Conservation (phyloP, 2,329 filamentous ascomycete species). For the Trichoderma afroharzianum region DNA sequence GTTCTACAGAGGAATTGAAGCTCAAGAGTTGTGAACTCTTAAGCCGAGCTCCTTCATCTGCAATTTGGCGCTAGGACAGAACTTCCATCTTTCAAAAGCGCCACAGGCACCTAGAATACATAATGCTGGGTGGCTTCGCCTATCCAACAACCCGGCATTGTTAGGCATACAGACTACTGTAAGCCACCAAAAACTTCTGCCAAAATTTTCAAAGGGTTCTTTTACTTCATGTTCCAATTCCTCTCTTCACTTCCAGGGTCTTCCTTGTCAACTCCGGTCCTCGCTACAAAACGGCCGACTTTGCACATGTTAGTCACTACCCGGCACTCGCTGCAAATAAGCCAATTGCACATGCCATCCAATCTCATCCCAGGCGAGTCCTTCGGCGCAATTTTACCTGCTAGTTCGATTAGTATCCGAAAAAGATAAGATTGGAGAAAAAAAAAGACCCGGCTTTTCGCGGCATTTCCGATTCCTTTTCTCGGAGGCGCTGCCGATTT, state of each 20-base stretch:
- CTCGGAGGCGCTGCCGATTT: neutral
- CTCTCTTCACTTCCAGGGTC: too few relatives aligned
- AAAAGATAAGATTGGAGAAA: neutral
- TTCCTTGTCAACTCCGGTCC: neutral
- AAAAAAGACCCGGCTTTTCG: conserved; percentile 5
- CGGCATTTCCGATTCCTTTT: neutral
- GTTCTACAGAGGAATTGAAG: neutral
- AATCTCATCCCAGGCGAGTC: neutral
- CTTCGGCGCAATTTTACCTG: neutral
- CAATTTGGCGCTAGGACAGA: neutral
- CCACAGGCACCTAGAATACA: neutral
- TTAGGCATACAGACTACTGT: neutral
- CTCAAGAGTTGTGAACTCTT: neutral
- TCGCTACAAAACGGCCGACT: too few relatives aligned
- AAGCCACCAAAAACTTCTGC: too few relatives aligned
- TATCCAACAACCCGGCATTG: neutral
- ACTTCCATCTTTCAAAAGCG: neutral
- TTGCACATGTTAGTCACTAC: too few relatives aligned
- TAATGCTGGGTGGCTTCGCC: neutral
- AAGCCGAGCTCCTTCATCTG: neutral
- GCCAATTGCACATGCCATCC: neutral
- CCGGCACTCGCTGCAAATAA: neutral
- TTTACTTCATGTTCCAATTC: too few relatives aligned
- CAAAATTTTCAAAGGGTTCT: too few relatives aligned
- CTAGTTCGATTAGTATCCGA: conserved; percentile 3